Conservation (phyloP, 2,329 filamentous ascomycete genomes). For the Scedosporium apiospermum region DNA sequence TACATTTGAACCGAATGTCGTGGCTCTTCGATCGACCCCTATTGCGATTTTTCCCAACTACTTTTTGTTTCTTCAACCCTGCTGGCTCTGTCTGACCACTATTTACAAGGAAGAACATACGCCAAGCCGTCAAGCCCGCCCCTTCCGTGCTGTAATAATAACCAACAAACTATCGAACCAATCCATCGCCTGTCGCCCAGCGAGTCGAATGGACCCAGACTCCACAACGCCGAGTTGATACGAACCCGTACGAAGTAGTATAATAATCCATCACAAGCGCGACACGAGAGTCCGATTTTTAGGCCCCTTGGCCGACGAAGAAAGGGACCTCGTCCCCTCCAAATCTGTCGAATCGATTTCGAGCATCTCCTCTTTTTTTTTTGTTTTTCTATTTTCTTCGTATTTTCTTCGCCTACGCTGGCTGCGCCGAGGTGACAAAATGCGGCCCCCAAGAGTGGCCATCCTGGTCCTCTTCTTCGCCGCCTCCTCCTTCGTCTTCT, state of each 20-base stretch:
- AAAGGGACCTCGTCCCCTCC: not conserved
- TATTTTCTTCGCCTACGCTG: constrained; percentile 3
- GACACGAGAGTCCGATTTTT: not conserved
- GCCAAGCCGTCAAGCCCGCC: not conserved
- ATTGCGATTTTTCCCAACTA: too few species aligned
- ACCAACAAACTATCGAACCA: not conserved
- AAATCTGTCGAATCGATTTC: not conserved
- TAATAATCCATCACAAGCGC: not conserved
- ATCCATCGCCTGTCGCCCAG: too few species aligned
- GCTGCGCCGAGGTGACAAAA: constrained; percentile 22
- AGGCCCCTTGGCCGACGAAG: not conserved
- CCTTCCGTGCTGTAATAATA: not conserved
- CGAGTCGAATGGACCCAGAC: not conserved
- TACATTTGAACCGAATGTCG: too few species aligned
- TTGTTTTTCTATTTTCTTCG: not conserved
- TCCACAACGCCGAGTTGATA: not conserved
- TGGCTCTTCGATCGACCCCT: too few species aligned
- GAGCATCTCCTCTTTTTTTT: constrained; percentile 5
- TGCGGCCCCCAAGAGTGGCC: constrained; percentile 45
- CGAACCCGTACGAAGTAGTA: not conserved
- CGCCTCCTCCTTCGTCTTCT: constrained; percentile 45
- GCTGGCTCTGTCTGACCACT: too few species aligned
- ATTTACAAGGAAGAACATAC: not conserved
- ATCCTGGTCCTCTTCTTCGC: constrained; percentile 45
- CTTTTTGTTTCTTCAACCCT: too few species aligned